Base-by-base conservation (phyloP, 1,139 yeast genomes). In the Yamadazyma pseudoaaseri region DNA sequence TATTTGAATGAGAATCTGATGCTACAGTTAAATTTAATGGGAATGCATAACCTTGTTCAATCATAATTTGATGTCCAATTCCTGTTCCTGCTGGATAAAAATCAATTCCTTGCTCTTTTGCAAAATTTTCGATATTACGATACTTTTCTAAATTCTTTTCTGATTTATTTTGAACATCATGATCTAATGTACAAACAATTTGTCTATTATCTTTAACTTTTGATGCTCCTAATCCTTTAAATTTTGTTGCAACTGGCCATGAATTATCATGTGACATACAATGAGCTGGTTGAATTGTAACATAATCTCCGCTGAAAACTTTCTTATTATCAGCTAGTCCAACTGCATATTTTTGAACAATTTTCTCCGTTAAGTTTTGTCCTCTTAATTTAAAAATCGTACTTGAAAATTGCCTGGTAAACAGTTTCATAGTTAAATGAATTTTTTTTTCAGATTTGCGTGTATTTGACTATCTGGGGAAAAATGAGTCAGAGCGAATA, bases 31-130 rank as follows among this genome's bases (percentile, higher is more conserved):
- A 62, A 56, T 86, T 89, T 46, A 84, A 73, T 6, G 99, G 99
- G 60, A 90, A 92, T 0, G 98, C 97, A 56, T 92, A 92, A 31
- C 98, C 98, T 63, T 92, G 97, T 60, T 92, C 99, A 41, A 92
- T 89, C 97, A 92, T 87, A 62, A 92, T 86, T 62, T 92, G 99
- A 60, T 92, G 99, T 18, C 99, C 99, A 48, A 92, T 92, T 56
- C 99, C 99, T 58, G 97, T 77, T 29, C 99, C 98, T 13, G 98
- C 98, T 6, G 97, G 97, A 60, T 92, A 92, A 57, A 92, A 92
- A 58, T 90, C 97, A 25, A 90, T 81, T n/a, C 96, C 96, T 56
- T 90, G 97, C 47, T 81, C 79, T 46, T 73, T 73, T 36, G 97
- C 97, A 53, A 92, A 92, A 32, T 78, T 70, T 65, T 90, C 92